phyloP scores from a whole-genome alignment of 768 basidiomycete species.

The Daedalea quercina region DNA sequence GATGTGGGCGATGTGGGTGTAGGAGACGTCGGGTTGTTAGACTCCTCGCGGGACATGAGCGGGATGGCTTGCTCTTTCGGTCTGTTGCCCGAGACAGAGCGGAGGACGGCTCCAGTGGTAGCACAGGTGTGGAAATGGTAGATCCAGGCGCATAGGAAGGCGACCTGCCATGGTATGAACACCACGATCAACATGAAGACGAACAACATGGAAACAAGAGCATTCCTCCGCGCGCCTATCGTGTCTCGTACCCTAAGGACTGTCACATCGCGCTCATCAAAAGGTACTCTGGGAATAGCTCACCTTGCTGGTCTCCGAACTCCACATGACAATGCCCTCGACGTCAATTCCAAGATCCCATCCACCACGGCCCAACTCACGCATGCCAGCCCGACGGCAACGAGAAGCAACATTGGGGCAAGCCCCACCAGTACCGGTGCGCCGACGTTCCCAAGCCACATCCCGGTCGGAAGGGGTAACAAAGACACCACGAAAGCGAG shows the following conservation, averaged over 20 bases:
- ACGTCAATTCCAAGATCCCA: conserved; percentile 34
- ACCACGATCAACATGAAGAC: conserved; percentile 63
- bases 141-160: conserved; percentile 79
- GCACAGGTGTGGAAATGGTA: conserved; percentile 67
- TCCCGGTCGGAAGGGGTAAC: conserved; percentile 48
- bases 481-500: conserved; percentile 40
- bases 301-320: not conserved
- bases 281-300: not conserved
- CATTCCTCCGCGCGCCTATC: conserved; percentile 36
- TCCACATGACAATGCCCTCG: conserved; percentile 19
- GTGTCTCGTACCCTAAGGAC: conserved; percentile 4
- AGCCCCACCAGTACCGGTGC: conserved; percentile 41
- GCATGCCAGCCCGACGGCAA: conserved; percentile 59
- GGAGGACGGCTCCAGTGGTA: not conserved
- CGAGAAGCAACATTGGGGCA: conserved; percentile 49
- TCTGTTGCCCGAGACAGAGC: not conserved
- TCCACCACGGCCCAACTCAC: conserved; percentile 50
- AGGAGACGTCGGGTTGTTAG: not conserved
- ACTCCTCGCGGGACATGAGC: not conserved
- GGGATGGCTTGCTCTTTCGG: not conserved
- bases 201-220: conserved; percentile 49
- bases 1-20: not conserved
- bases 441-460: conserved; percentile 57
- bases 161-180: conserved; percentile 89
- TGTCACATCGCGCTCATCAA: not conserved